Conservation (phyloP, 176 grass and related monocot species). For the Rhynchospora tenuis region DNA sequence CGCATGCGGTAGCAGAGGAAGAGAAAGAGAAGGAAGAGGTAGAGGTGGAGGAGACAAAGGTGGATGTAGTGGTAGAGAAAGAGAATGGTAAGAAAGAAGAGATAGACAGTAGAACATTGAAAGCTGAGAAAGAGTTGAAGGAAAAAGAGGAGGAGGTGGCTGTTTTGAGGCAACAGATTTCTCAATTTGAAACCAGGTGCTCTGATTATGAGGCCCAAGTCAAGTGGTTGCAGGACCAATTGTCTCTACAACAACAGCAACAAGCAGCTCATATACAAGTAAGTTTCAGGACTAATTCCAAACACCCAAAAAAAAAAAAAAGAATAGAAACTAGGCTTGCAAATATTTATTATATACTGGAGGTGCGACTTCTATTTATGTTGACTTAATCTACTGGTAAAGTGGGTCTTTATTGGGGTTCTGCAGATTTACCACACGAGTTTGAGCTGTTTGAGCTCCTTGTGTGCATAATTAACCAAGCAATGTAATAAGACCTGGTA, state of each 20-base stretch:
- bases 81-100: neutral
- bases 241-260: slow-evolving; percentile 1
- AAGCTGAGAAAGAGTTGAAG: slow-evolving; percentile 5
- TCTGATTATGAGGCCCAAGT: neutral
- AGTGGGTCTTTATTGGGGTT: neutral
- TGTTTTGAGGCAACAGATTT: neutral
- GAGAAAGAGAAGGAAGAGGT: neutral
- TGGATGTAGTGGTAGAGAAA: neutral
- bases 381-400: neutral
- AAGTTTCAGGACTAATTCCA: neutral
- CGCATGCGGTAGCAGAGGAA: neutral
- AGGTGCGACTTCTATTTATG: neutral
- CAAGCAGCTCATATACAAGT: slow-evolving; percentile 1
- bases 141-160: slow-evolving; percentile 6
- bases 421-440: neutral
- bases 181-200: slow-evolving; percentile 3
- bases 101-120: neutral
- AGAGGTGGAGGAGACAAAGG: neutral
- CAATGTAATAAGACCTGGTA: neutral
- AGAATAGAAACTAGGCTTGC: neutral
- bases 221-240: slow-evolving; percentile 5
- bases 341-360: neutral
- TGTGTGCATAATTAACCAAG: neutral
- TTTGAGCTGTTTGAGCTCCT: neutral
- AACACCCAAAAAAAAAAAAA: neutral